phyloP scores from a whole-genome alignment of 179 eudicot species.

The Patellifolia procumbens region DNA sequence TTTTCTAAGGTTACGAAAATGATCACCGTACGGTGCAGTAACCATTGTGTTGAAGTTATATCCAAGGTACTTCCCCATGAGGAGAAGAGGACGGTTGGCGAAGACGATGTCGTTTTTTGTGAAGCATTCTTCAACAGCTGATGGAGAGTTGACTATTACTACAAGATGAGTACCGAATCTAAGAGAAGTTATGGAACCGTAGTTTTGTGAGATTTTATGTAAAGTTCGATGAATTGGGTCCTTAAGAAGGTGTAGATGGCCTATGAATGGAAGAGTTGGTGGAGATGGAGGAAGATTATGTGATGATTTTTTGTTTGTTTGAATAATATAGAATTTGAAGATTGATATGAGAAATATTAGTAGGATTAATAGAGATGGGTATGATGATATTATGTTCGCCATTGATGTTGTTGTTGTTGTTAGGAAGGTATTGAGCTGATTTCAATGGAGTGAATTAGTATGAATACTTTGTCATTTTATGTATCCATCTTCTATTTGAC shows the following conservation, averaged over 20 bases:
- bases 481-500: background rate
- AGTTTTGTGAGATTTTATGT: conserved; percentile 25
- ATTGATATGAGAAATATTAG: background rate
- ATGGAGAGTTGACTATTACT: conserved; percentile 23
- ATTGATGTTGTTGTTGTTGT: conserved; percentile 16
- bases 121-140: conserved; percentile 33
- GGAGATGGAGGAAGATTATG: conserved; percentile 37
- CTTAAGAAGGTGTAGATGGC: conserved; percentile 43
- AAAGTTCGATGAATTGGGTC: conserved; percentile 34
- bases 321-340: conserved; percentile 10
- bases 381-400: conserved; percentile 21
- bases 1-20: conserved; percentile 36
- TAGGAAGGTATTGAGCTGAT: background rate
- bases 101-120: conserved; percentile 26
- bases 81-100: conserved; percentile 36
- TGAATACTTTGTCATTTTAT: background rate
- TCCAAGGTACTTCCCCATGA: conserved; percentile 30
- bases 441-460: background rate
- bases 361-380: conserved; percentile 3
- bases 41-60: conserved; percentile 31
- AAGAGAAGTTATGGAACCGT: conserved; percentile 32
- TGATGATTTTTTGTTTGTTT: conserved; percentile 3
- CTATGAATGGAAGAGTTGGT: conserved; percentile 37
- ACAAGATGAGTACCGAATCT: conserved; percentile 26
- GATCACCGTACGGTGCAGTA: conserved; percentile 39